A percentile compares a stretch with the other conserved stretches of the same genome.
Evolutionary conservation across 768 basidiomycete species (phyloP).

Genomic region (Mycena vitilis): DNA sequence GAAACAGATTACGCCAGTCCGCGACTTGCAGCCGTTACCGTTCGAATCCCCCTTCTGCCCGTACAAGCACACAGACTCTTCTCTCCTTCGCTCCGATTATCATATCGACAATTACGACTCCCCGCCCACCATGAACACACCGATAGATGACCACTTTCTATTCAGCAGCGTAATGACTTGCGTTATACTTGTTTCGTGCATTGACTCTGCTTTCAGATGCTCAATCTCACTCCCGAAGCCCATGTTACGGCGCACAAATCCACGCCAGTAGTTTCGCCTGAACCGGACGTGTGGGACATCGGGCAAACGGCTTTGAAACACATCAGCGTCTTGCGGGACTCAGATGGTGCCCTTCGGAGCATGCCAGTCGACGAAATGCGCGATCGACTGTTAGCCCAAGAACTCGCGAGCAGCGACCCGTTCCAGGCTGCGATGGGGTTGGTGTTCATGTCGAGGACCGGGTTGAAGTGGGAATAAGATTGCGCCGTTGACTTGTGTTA

Average conservation of each 20-base stretch:
- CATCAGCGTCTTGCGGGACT: conserved; percentile 45
- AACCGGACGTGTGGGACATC: conserved; percentile 38
- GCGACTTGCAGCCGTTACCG: not conserved
- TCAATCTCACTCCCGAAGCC: conserved; percentile 12
- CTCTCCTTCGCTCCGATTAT: conserved; percentile 7
- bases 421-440: conserved; percentile 64
- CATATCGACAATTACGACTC: not conserved
- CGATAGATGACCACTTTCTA: conserved; percentile 14
- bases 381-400: conserved; percentile 48
- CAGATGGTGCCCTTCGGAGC: not conserved
- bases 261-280: not conserved
- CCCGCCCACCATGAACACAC: not conserved
- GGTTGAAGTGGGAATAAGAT: conserved; percentile 45
- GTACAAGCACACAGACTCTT: conserved; percentile 1
- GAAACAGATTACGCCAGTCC: not conserved
- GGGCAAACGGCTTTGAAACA: conserved; percentile 48
- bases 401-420: conserved; percentile 49
- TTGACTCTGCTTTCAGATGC: conserved; percentile 22
- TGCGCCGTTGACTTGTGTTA: not conserved
- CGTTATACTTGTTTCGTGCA: not conserved
- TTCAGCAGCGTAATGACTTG: conserved; percentile 18
- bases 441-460: conserved; percentile 53
- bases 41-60: conserved; percentile 4
- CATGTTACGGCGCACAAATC: conserved; percentile 10
- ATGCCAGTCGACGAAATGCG: conserved; percentile 42